Evolutionary conservation across 164 flowering plant genomes (phyloP), one percentile per base, ranked within the genome.

Genomic region (Chimonanthus praecox): DNA sequence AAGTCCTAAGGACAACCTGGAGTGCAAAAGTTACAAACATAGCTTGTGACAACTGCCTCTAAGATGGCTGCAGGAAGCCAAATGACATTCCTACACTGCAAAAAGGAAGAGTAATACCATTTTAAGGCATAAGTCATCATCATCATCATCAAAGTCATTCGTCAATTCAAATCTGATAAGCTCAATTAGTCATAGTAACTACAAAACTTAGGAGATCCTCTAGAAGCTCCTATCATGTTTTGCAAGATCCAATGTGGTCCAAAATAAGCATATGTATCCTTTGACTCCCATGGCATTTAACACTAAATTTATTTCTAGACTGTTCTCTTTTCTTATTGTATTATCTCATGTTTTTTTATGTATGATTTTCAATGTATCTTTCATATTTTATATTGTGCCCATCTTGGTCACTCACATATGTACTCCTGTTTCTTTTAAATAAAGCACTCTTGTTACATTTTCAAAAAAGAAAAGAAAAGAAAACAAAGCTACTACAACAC

Each of bases 41-140:
- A 82, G 61, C 83, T 71, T 58, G 97, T 92, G 47, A 96, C 96
- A 67, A 83, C 50, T 68, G 99, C 98, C 83, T 91, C 92, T 76
- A 87, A 77, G 70, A 87, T 77, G 58, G 97, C 84, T 64, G 94
- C 97, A 72, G 99, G 99, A 66, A 96, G 97, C 99, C 99, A 96
- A 49, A 96, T 87, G 64, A 80, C 99, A 84, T 91, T 94, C 80
- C 98, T 88, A 78, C 99, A 96, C 97, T 95, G 85, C 58, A 80
- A 75, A 62, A 65, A 6, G 46, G 7, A 49, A n/a, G 9, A 58
- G 0, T 60, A 5, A 7, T 8, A 69, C 33, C 33, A 33, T 33
- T 33, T 1, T 33, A 33, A 33, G 33, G 33, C 33, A 33, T 33
- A 33, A 33, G 33, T 33, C 33, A 33, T 0, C 33, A 33, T 33